Conservation (phyloP, 805 yeast genomes). For the Myxozyma nipponensis region DNA sequence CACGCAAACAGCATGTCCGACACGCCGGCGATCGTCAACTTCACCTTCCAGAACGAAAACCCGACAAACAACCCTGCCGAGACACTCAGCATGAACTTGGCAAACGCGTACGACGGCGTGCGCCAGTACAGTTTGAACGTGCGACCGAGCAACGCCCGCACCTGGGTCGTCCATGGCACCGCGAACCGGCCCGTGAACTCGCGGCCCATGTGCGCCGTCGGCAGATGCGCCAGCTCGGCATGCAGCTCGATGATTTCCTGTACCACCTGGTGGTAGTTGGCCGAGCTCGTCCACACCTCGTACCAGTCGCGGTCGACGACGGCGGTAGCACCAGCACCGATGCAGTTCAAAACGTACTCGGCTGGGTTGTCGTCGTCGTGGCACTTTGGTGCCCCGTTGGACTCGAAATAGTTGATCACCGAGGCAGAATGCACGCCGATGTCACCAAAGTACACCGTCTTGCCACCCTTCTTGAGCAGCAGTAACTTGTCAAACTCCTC, state of each 20-base stretch:
- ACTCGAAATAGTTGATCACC: constrained; percentile 62
- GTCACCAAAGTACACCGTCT: constrained; percentile 77
- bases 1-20: constrained; percentile 56
- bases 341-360: constrained; percentile 78
- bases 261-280: constrained; percentile 38
- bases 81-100: constrained; percentile 48
- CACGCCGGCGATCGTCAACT: constrained; percentile 49
- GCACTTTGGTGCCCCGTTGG: constrained; percentile 61
- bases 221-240: constrained; percentile 52
- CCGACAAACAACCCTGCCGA: constrained; percentile 57
- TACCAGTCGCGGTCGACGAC: constrained; percentile 33
- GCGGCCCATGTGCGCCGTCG: neutral
- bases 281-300: constrained; percentile 47
- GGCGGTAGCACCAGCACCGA: constrained; percentile 41
- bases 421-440: constrained; percentile 60
- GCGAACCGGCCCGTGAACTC: constrained; percentile 22
- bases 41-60: constrained; percentile 62
- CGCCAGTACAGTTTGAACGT: constrained; percentile 50
- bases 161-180: constrained; percentile 37
- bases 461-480: constrained; percentile 69
- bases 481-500: constrained; percentile 64
- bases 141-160: constrained; percentile 42
- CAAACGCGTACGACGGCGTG: constrained; percentile 51
- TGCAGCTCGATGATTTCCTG: constrained; percentile 38
- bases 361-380: constrained; percentile 73